A percentile compares a stretch with the other conserved stretches of the same genome.
These are phyloP conservation scores for Nicotiana benthamiana DNA, from an alignment of 257 asterid genomes.

Conservation along the genomic window DNA sequence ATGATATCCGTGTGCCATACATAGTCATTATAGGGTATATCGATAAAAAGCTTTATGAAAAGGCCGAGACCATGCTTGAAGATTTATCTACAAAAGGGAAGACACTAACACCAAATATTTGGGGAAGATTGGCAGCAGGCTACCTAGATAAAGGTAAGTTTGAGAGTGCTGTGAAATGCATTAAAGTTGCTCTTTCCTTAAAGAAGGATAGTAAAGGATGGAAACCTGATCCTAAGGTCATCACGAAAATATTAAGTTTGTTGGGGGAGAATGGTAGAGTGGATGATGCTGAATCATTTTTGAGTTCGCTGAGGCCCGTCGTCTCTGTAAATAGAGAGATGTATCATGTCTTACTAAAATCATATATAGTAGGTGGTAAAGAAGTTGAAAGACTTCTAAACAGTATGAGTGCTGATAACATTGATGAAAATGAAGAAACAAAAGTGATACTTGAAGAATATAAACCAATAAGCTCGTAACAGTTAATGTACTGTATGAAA, in stretches of 20 bases:
- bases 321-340: slow-evolving; percentile 25
- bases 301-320: slow-evolving; percentile 27
- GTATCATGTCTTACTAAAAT: slow-evolving; percentile 34
- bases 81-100: slow-evolving; percentile 33
- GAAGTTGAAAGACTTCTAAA: slow-evolving; percentile 27
- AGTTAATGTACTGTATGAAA: background rate
- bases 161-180: slow-evolving; percentile 38
- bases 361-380: slow-evolving; percentile 26
- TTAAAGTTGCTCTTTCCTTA: slow-evolving; percentile 38
- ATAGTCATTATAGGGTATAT: slow-evolving; percentile 39
- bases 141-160: slow-evolving; percentile 44
- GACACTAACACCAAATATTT: slow-evolving; percentile 29
- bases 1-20: slow-evolving; percentile 58
- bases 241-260: slow-evolving; percentile 25
- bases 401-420: slow-evolving; percentile 38
- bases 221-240: slow-evolving; percentile 31
- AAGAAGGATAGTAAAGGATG: slow-evolving; percentile 17
- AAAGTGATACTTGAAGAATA: slow-evolving; percentile 26
- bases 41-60: slow-evolving; percentile 40
- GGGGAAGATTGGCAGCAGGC: slow-evolving; percentile 54
- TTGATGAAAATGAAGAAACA: slow-evolving; percentile 45
- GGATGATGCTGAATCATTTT: slow-evolving; percentile 28
- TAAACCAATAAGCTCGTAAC: background rate
- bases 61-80: slow-evolving; percentile 53
- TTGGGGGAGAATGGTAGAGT: slow-evolving; percentile 34